phyloP scores from a whole-genome alignment of 1,284 basidiomycete species.

The Marasmius fiardii region DNA sequence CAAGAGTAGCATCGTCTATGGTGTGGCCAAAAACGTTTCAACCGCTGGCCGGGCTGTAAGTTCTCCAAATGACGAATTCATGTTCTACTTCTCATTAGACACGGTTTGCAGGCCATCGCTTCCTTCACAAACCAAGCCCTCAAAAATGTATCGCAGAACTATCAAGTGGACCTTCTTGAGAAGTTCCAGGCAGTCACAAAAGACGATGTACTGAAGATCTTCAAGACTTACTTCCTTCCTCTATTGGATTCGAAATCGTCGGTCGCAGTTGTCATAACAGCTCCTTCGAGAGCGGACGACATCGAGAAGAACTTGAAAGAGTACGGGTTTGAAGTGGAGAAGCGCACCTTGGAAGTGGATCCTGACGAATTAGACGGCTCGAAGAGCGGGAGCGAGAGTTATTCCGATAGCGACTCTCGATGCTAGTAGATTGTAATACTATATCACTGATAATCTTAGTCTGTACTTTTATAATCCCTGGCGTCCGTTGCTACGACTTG shows the following conservation, averaged over 20 bases:
- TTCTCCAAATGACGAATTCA: slow-evolving; percentile 8
- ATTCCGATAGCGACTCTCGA: slow-evolving; percentile 24
- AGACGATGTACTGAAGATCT: slow-evolving; percentile 67
- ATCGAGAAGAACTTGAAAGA: slow-evolving; percentile 63
- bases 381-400: slow-evolving; percentile 31
- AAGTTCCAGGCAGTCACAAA: slow-evolving; percentile 79
- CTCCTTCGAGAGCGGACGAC: slow-evolving; percentile 77
- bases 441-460: slow-evolving; percentile 12
- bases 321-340: slow-evolving; percentile 79
- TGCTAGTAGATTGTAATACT: slow-evolving; percentile 14
- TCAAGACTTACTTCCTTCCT: slow-evolving; percentile 81
- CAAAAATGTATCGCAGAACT: slow-evolving; percentile 72
- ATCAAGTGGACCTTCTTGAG: slow-evolving; percentile 73
- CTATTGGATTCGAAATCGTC: slow-evolving; percentile 81
- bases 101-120: slow-evolving; percentile 56
- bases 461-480: not conserved
- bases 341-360: slow-evolving; percentile 67
- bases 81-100: not conserved
- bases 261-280: slow-evolving; percentile 80
- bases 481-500: not conserved
- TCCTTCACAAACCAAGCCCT: slow-evolving; percentile 89
- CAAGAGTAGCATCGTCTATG: slow-evolving; percentile 88
- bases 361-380: slow-evolving; percentile 41
- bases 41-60: slow-evolving; percentile 83
- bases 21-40: slow-evolving; percentile 77